A percentile compares a stretch with the other conserved stretches of the same genome.
Conservation (phyloP, 23 red algal genomes). For the Gracilaria caudata region DNA sequence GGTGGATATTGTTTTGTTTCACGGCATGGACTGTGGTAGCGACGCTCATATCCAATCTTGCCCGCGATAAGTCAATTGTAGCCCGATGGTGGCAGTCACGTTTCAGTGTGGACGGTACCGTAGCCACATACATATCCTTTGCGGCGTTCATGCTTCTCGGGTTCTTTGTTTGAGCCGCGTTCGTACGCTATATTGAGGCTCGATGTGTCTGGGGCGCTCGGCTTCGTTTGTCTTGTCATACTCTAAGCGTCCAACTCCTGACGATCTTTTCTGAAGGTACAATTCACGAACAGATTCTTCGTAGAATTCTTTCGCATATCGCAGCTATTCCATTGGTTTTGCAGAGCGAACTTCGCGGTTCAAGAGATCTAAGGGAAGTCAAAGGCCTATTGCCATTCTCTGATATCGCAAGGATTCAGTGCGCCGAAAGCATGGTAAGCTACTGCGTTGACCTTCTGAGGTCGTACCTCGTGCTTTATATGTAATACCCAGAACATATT, state of each 20-base stretch:
- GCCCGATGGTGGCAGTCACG: constrained; percentile 40
- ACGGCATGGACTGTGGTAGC: constrained; percentile 40
- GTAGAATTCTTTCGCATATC: constrained; percentile 27
- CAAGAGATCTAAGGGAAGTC: constrained; percentile 40
- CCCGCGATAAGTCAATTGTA: neutral
- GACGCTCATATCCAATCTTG: constrained; percentile 39
- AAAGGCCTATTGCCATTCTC: constrained; percentile 33
- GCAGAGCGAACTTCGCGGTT: constrained; percentile 28
- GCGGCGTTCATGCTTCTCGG: constrained; percentile 58
- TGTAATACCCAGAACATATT: neutral
- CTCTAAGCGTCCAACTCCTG: constrained; percentile 5
- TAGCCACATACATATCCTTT: constrained; percentile 49
- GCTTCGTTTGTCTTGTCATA: constrained; percentile 41
- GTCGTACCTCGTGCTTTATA: constrained; percentile 14
- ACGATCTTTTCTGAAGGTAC: neutral
- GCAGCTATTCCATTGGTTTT: constrained; percentile 49
- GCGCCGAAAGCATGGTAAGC: constrained; percentile 41
- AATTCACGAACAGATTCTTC: constrained; percentile 25
- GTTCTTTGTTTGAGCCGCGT: constrained; percentile 46
- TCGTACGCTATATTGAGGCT: constrained; percentile 28
- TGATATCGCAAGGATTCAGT: constrained; percentile 46
- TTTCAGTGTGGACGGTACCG: constrained; percentile 14
- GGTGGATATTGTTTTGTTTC: constrained; percentile 44
- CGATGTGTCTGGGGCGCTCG: constrained; percentile 35
- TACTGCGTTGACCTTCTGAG: constrained; percentile 40